A percentile compares a stretch with the other conserved stretches of the same genome.
Evolutionary conservation across 2,329 filamentous ascomycete genomes (phyloP).

Genomic region (Xylariaceae sp.): DNA sequence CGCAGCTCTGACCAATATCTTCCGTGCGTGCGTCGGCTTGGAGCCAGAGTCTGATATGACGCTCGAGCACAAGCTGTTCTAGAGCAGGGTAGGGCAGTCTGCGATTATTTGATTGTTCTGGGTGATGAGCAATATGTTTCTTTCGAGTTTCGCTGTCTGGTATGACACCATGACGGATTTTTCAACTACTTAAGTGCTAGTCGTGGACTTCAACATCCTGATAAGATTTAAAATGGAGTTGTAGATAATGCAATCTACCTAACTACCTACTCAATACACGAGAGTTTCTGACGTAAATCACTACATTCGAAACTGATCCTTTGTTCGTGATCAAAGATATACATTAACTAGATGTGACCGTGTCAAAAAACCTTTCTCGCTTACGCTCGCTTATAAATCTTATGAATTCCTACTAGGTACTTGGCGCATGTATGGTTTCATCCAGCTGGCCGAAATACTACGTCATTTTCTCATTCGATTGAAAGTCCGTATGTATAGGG

Average conservation of each 20-base stretch:
- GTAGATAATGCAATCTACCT: conserved; percentile 1
- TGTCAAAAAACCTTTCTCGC: too few species aligned
- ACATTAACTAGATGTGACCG: too few species aligned
- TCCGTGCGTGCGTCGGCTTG: conserved; percentile 93
- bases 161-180: conserved; percentile 1
- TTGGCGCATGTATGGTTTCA: too few species aligned
- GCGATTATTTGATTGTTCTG: neutral
- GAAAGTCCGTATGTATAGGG: neutral
- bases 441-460: too few species aligned
- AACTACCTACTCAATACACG: neutral
- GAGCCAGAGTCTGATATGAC: conserved; percentile 99
- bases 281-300: too few species aligned
- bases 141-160: conserved; percentile 6
- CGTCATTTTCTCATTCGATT: neutral
- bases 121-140: neutral
- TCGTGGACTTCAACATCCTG: conserved; percentile 17
- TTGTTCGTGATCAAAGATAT: too few species aligned
- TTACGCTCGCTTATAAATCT: too few species aligned
- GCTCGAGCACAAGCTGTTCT: conserved; percentile 96
- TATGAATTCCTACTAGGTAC: too few species aligned
- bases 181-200: conserved; percentile 8
- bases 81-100: conserved; percentile 27
- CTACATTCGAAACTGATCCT: too few species aligned
- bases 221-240: neutral
- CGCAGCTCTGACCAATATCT: conserved; percentile 91